Conservation (phyloP, 1,139 yeast species). For the Hanseniaspora sp. region DNA sequence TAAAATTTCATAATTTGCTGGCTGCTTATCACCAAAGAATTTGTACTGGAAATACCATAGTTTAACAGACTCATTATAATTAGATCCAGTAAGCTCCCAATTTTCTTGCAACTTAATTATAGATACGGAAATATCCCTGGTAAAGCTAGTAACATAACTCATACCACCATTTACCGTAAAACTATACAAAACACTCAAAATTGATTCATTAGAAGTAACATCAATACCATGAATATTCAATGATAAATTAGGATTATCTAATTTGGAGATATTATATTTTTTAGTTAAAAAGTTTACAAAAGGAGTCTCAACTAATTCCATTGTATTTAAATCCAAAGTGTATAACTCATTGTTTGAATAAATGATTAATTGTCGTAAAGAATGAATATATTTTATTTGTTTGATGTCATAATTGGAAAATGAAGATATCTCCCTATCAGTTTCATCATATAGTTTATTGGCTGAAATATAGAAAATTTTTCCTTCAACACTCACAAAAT, state of each 20-base stretch:
- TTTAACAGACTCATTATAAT: slow-evolving; percentile 26
- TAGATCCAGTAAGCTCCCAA: slow-evolving; percentile 21
- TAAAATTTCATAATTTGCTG: slow-evolving; percentile 15
- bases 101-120: slow-evolving; percentile 26
- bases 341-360: slow-evolving; percentile 18
- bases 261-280: slow-evolving; percentile 20
- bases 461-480: slow-evolving; percentile 10
- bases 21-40: slow-evolving; percentile 24
- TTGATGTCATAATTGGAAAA: slow-evolving; percentile 17
- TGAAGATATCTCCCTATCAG: neutral
- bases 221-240: slow-evolving; percentile 26
- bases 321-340: slow-evolving; percentile 18
- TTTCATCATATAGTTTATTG: slow-evolving; percentile 16
- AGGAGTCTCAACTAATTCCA: slow-evolving; percentile 20
- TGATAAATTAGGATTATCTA: slow-evolving; percentile 15
- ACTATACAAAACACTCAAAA: slow-evolving; percentile 28
- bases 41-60: slow-evolving; percentile 32
- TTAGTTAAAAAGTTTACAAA: slow-evolving; percentile 19
- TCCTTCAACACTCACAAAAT: slow-evolving; percentile 8
- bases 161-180: slow-evolving; percentile 29
- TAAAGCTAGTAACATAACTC: slow-evolving; percentile 31
- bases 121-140: slow-evolving; percentile 25
- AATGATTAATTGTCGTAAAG: slow-evolving; percentile 3
- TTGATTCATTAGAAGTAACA: slow-evolving; percentile 28
- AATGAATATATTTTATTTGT: slow-evolving; percentile 13